Evolutionary conservation across 75 land plant genomes (phyloP), one percentile per base, ranked within the genome.

Genomic region (Gnetum montanum): DNA sequence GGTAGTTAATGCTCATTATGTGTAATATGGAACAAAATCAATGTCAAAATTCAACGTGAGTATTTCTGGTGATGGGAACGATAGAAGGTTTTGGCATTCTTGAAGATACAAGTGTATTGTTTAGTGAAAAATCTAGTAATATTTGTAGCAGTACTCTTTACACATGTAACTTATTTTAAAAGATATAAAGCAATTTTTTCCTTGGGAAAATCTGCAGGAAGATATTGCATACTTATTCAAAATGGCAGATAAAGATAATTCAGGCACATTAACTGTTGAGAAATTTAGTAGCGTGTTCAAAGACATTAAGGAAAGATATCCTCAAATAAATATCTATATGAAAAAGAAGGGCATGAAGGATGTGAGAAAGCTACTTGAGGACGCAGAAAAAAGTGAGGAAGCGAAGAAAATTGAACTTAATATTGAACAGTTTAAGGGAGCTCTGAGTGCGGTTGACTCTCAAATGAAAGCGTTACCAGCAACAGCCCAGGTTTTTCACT

Each of bases 401-500:
- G 67, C 58, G 15, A 74, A 79, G 16, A 34, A 30, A 8, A 25
- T 31, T 27, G 71, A 79, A 62, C 62, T 91, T 5, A 74, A 84
- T 54, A 74, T 86, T 60, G 97, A 91, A 59, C 71, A 75, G 34
- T 87, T 91, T 60, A 84, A 78, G 57, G 37, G n/a, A 34, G 82
- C 88, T 20, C 81, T 90, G 31, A 58, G 65, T 48, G 57, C 70
- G 45, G 87, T 75, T 7, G 84, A 86, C 69, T 52, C 82, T 36
- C 80, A 90, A 63, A 78, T 79, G 76, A 90, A 90, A 63, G 63
- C 48, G 40, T 73, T 75, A 25, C 97, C 97, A 23, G 93, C 97
- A 15, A 91, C 97, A 6, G 97, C 97, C 26, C 97, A 91, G 85
- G 91, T 86, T 27, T 1, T 27, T 61, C 0, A n/a, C n/a, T n/a